These are phyloP conservation scores for Phytophthora brassicae DNA, from an alignment of 352 stramenopile species.

Conservation along the genomic window DNA sequence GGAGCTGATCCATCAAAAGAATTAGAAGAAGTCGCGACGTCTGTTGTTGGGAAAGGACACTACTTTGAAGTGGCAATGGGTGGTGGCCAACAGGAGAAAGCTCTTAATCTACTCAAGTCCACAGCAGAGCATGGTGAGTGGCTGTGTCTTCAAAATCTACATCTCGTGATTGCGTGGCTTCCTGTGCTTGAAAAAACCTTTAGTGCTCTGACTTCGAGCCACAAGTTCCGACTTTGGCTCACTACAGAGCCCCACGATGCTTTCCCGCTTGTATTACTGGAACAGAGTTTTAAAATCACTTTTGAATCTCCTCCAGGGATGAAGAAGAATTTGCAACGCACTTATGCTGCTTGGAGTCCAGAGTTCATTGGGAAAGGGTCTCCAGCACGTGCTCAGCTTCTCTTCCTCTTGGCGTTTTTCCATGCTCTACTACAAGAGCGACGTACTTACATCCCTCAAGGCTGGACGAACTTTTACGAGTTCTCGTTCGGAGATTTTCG, in stretches of 20 bases:
- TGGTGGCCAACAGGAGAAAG: constrained; percentile 92
- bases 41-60: constrained; percentile 81
- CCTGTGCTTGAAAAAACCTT: constrained; percentile 92
- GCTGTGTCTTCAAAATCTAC: constrained; percentile 96
- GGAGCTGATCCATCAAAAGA: constrained; percentile 95
- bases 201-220: constrained; percentile 62
- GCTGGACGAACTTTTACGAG: constrained; percentile 97
- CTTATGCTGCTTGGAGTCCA: constrained; percentile 83
- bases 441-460: constrained; percentile 94
- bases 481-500: constrained; percentile 94
- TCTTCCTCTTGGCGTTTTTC: constrained; percentile 91
- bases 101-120: constrained; percentile 78
- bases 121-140: constrained; percentile 87
- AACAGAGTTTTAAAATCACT: constrained; percentile 93
- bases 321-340: constrained; percentile 96
- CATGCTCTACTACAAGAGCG: constrained; percentile 86
- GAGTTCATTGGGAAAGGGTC: constrained; percentile 68
- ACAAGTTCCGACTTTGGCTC: constrained; percentile 94
- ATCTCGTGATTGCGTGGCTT: constrained; percentile 94
- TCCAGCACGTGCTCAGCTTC: constrained; percentile 54
- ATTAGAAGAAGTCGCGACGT: constrained; percentile 89
- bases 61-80: constrained; percentile 96
- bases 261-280: constrained; percentile 91
- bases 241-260: constrained; percentile 91
- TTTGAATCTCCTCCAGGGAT: constrained; percentile 95